Conservation (phyloP, 164 flowering plant genomes). For the Chloranthus sessilifolius region DNA sequence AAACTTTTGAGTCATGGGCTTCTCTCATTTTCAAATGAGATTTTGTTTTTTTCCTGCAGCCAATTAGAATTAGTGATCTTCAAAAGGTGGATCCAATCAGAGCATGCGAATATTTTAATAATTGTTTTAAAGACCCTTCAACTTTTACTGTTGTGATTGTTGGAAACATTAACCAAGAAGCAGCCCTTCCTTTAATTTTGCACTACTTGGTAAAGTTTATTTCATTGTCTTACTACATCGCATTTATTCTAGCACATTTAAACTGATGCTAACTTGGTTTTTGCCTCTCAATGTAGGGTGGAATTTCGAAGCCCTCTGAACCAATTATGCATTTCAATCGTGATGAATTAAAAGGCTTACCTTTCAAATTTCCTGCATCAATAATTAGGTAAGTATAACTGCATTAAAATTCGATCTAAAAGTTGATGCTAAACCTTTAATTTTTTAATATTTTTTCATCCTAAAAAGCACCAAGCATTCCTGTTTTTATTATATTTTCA, state of each 20-base stretch:
- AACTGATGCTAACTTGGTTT: slow-evolving; percentile 14
- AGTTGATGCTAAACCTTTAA: neutral
- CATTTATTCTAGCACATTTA: neutral
- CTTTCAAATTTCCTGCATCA: slow-evolving; percentile 70
- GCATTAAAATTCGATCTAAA: neutral
- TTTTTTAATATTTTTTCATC: too few species aligned
- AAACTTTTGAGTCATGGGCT: neutral
- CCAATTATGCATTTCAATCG: slow-evolving; percentile 62
- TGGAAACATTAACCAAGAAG: slow-evolving; percentile 72
- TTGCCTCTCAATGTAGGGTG: slow-evolving; percentile 55
- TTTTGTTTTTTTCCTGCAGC: slow-evolving; percentile 43
- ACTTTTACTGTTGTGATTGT: slow-evolving; percentile 86
- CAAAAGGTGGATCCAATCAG: slow-evolving; percentile 65
- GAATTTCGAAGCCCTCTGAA: slow-evolving; percentile 75
- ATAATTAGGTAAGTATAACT: slow-evolving; percentile 44
- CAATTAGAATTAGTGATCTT: slow-evolving; percentile 64
- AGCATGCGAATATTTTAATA: slow-evolving; percentile 85
- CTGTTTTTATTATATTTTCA: neutral
- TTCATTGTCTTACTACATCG: too few species aligned
- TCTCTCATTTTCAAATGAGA: neutral
- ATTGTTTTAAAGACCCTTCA: slow-evolving; percentile 90
- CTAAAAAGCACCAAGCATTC: too few species aligned
- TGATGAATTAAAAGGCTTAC: slow-evolving; percentile 84
- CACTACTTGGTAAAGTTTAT: slow-evolving; percentile 70
- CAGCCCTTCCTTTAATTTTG: slow-evolving; percentile 68